phyloP scores from a whole-genome alignment of 2,329 filamentous ascomycete species.

The Colletotrichum ledebouriae region DNA sequence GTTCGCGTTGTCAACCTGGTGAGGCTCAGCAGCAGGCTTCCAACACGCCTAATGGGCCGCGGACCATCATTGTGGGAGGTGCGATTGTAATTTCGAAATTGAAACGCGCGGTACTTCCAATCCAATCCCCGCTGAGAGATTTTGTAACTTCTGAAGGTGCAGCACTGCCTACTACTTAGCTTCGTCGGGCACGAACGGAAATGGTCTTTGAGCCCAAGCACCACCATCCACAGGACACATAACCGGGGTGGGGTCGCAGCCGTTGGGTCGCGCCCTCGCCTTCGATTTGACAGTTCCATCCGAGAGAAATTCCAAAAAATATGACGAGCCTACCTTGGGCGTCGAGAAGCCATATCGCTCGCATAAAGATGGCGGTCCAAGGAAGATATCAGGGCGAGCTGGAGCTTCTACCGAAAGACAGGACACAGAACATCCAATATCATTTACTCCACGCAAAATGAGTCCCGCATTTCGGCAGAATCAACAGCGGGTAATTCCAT shows the following conservation, averaged over 20 bases:
- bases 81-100: constrained; percentile 11
- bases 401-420: not conserved
- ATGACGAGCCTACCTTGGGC: constrained; percentile 1
- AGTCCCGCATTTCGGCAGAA: not conserved
- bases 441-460: not conserved
- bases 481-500: not conserved
- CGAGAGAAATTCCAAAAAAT: constrained; percentile 12
- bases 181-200: constrained; percentile 22
- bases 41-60: constrained; percentile 6
- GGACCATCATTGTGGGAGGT: not conserved
- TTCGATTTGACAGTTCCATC: constrained; percentile 30
- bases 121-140: not conserved
- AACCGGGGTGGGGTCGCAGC: constrained; percentile 16
- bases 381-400: not conserved
- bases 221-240: constrained; percentile 18
- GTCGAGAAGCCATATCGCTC: constrained; percentile 1
- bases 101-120: constrained; percentile 1
- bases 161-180: constrained; percentile 12
- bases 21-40: constrained; percentile 11
- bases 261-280: constrained; percentile 10
- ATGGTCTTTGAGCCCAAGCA: constrained; percentile 17
- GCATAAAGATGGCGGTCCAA: constrained; percentile 23
- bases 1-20: not conserved
- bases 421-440: not conserved
- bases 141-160: not conserved